A percentile compares a stretch with the other conserved stretches of the same genome.
Conservation (phyloP, 768 basidiomycete species). For the Mycena alexandri region DNA sequence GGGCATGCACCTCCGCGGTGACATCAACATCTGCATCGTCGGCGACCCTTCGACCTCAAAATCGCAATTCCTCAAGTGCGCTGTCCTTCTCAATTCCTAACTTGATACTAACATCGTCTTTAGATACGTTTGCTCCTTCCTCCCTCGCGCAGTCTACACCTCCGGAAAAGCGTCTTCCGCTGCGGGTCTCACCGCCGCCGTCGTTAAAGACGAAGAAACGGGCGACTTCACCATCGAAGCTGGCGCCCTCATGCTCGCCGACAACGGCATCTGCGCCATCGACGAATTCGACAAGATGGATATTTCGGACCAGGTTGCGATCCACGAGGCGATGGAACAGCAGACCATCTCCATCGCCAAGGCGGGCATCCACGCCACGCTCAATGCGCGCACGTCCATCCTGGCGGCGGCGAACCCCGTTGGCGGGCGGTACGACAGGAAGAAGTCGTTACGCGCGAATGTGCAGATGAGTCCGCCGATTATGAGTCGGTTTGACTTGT, state of each 20-base stretch:
- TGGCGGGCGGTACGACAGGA: constrained; percentile 96
- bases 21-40: constrained; percentile 98
- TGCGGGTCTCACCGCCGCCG: constrained; percentile 98
- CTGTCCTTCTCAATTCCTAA: background rate
- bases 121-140: constrained; percentile 97
- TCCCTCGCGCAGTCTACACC: constrained; percentile 97
- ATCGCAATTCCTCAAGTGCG: constrained; percentile 96
- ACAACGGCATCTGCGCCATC: constrained; percentile 99
- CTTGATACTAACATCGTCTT: constrained; percentile 12
- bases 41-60: constrained; percentile 99
- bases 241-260: constrained; percentile 98
- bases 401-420: constrained; percentile 98
- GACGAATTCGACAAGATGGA: constrained; percentile 99
- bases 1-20: constrained; percentile 98
- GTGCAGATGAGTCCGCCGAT: constrained; percentile 98
- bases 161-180: constrained; percentile 99
- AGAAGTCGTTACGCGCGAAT: constrained; percentile 91
- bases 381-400: constrained; percentile 97
- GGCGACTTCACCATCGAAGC: constrained; percentile 99
- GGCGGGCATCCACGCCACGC: constrained; percentile 97
- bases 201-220: constrained; percentile 98
- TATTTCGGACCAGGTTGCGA: constrained; percentile 97
- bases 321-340: constrained; percentile 99
- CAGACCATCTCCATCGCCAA: constrained; percentile 99
- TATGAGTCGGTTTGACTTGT: constrained; percentile 98